Evolutionary conservation across 345 rosid species (phyloP), one percentile per base, ranked within the genome.

Genomic region (Pugionium dolabratum): DNA sequence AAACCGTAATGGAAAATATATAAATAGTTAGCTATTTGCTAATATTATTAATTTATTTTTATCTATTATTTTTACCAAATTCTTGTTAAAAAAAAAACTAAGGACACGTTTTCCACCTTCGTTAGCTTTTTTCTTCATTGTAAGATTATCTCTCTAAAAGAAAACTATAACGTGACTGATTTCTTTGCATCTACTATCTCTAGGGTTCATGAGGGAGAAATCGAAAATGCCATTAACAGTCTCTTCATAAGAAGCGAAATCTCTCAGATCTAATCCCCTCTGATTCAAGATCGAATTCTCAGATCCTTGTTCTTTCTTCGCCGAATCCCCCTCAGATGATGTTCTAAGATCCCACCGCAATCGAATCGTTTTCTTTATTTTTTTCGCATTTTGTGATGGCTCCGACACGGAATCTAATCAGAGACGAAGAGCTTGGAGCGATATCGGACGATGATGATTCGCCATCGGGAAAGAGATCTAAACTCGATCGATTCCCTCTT

Each of bases 401-500:
- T 59, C 83, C 82, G 30, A 72, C 83, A 39, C 84, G 97, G 68
- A 77, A 63, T 63, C 73, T 85, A 80, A 49, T 54, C 59, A 75
- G 85, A 52, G 97, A 82, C 74, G 97, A 83, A 59, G 93, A 86
- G 79, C 74, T 68, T 42, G 63, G 70, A 40, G 66, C 54, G 6
- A 18, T 27, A 62, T 80, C 78, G 2, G 80, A 76, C 72, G 88
- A 73, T 18, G 89, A 80, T 25, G 92, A 86, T 67, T 88, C 97
- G 27, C 89, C 90, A 42, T 67, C 81, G 18, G 84, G 78, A 1
- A 93, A 90, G 74, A 76, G 81, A 59, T 67, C 80, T n/a, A 93
- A 83, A 77, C 76, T 80, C 25, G 99, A 88, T 58, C 79, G 84
- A 30, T 90, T 85, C 56, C 97, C 97, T 45, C 76, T 86, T 56